Percentiles rank a stretch among this genome's conserved stretches.
Evolutionary conservation across 2,329 filamentous ascomycete genomes (phyloP).

Genomic region (Colletotrichum sp.): DNA sequence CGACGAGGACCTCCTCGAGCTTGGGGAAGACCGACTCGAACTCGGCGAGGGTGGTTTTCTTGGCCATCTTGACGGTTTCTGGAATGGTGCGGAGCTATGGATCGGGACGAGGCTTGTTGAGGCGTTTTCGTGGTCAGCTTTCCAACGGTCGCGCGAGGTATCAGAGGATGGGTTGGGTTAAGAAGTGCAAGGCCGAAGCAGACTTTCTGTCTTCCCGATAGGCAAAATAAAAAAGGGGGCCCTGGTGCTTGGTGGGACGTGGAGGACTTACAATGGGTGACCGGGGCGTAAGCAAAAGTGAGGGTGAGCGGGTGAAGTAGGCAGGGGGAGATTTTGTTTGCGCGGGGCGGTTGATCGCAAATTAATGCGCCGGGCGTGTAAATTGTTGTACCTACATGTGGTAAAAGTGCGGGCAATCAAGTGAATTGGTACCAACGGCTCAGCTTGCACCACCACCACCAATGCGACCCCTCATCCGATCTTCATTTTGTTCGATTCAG

Average conservation of each 20-base stretch:
- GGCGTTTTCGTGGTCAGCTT: background rate
- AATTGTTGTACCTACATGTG: background rate
- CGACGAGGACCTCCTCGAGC: conserved; percentile 81
- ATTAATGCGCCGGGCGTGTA: conserved; percentile 3
- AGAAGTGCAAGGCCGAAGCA: background rate
- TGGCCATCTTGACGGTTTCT: conserved; percentile 52
- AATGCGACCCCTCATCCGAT: conserved; percentile 18
- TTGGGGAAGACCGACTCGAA: conserved; percentile 92
- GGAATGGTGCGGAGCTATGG: conserved; percentile 7
- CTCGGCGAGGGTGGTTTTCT: conserved; percentile 80
- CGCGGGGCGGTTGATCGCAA: conserved; percentile 15
- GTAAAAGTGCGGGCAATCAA: background rate
- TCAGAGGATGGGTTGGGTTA: background rate
- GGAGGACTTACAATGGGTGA: background rate
- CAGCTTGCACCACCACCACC: background rate
- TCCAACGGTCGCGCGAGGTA: background rate
- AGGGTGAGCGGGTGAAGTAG: background rate
- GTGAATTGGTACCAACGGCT: background rate
- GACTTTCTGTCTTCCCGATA: background rate
- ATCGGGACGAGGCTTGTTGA: background rate
- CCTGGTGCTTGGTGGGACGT: background rate
- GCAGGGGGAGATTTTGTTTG: background rate
- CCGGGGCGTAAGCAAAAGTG: background rate
- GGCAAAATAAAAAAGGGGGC: background rate
- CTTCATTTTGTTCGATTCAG: background rate